Evolutionary conservation across 441 rosid species (phyloP), one percentile per base, ranked within the genome.

Genomic region (Flueggea neowawraea): DNA sequence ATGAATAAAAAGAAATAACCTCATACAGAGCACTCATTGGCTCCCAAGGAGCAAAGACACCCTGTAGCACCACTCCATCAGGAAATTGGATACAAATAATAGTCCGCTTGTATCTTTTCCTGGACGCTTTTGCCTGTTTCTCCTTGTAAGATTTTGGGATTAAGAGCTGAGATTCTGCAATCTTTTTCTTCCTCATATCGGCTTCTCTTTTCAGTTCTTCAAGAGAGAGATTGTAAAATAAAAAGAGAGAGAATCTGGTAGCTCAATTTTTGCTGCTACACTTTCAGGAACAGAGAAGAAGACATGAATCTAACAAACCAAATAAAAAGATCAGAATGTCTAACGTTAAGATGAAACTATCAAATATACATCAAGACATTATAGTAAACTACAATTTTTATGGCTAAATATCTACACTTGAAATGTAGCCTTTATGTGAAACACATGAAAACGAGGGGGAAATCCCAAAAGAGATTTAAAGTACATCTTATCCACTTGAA

Each of bases 221-320:
- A 12, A 61, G 48, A 8, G 96, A 79, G n/a, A 90, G 91, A 45
- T 77, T 87, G 69, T 94, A 89, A 71, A 94, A 94, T 58, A n/a
- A n/a, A n/a, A n/a, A n/a, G n/a, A n/a, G n/a, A n/a, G n/a, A n/a
- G 96, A 87, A 58, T 87, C 96, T 58, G 96, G 98, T 48, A 93
- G 69, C 86, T 81, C 85, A 54, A 93, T 93, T 80, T 60, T 90
- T 49, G 93, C 88, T 14, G 96, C 98, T 62, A 82, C 79, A 32
- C 73, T 94, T 74, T 89, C 93, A 36, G 95, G 81, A 36, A 89
- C 96, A 4, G 98, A 75, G 68, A 94, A 89, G 74, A 87, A 94
- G 22, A 89, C 95, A 64, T 78, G 82, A 55, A 80, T 83, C 98
- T 93, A 57, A 59, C 54, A 62, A 32, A 31, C 16, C 31, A 28